Evolutionary conservation across 768 basidiomycete species (phyloP).

Genomic region (Tricholoma hemisulphureum): DNA sequence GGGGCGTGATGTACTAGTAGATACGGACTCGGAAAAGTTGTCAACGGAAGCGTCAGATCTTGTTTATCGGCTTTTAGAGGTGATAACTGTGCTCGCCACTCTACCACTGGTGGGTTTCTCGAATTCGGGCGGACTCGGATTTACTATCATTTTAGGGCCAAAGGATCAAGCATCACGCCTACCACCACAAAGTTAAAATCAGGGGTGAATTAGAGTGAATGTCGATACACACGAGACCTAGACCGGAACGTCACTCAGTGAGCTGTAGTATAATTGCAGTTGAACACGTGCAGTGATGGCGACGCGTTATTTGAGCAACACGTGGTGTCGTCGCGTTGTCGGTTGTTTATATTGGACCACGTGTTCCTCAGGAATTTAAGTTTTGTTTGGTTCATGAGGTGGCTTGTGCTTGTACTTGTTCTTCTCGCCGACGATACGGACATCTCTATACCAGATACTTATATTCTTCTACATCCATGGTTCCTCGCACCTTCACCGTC

Average conservation of each 20-base stretch:
- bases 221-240: no score
- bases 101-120: no score
- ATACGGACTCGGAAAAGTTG: no score
- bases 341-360: neutral
- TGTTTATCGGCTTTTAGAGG: no score
- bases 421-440: slow-evolving; percentile 15
- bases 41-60: neutral
- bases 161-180: no score
- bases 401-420: slow-evolving; percentile 14
- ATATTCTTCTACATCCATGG: slow-evolving; percentile 36
- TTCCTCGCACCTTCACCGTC: slow-evolving; percentile 59
- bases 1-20: no score
- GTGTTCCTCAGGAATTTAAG: slow-evolving; percentile 13
- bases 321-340: slow-evolving; percentile 2
- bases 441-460: neutral
- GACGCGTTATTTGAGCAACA: slow-evolving; percentile 1
- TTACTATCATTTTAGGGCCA: no score
- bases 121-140: no score
- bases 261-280: neutral
- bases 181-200: no score
- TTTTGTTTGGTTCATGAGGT: slow-evolving; percentile 15
- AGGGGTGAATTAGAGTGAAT: no score
- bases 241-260: no score
- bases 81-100: no score
- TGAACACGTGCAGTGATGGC: neutral